Evolutionary conservation across 2,329 filamentous ascomycete species (phyloP), one percentile per base, ranked within the genome.

Genomic region (Apiospora rasikravindrae): DNA sequence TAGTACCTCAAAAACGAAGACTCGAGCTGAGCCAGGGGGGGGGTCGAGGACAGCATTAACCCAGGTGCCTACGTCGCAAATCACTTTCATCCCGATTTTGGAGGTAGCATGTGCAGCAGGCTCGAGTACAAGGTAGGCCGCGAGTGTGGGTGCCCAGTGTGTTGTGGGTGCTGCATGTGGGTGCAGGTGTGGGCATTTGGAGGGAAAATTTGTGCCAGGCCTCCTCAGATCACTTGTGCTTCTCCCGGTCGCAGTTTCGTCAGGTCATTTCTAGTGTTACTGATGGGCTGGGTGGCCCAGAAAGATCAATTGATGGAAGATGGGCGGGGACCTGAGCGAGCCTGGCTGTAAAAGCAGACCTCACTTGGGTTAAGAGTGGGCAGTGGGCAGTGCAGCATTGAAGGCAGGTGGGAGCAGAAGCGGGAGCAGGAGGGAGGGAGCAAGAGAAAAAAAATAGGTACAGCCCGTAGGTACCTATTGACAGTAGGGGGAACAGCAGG

Each of bases 101-200:
- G 57, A 40, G 57, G 33, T 64, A 64, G 19, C 33, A 40, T 37
- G 53, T 64, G 29, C 33, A 64, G 57, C 33, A 40, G 8, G 57
- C 57, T n/a, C 33, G 33, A 40, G 57, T 64, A 40, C 57, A 24
- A 29, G 16, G 47, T 24, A 26, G 53, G 53, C 29, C 16, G 11
- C 40, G 22, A 4, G 57, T 64, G 57, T 64, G 57, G 57, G 57
- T 64, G 57, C 57, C 57, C 57, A 64, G 57, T 64, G 57, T 51
- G 44, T 61, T 61, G 53, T 61, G 53, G 53, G 57, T 64, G 57
- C 57, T 22, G 57, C 57, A 64, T 64, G 57, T 64, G 57, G 57
- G 57, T 64, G 57, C 57, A 64, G 57, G 57, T 61, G 57, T 64
- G 57, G 57, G 57, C 57, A 40, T 64, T 64, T 13, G 22, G n/a